Percentiles rank a stretch among this genome's conserved stretches.
These are phyloP conservation scores for Marasmius sp. DNA, from an alignment of 1,284 basidiomycete genomes.

Conservation along the genomic window DNA sequence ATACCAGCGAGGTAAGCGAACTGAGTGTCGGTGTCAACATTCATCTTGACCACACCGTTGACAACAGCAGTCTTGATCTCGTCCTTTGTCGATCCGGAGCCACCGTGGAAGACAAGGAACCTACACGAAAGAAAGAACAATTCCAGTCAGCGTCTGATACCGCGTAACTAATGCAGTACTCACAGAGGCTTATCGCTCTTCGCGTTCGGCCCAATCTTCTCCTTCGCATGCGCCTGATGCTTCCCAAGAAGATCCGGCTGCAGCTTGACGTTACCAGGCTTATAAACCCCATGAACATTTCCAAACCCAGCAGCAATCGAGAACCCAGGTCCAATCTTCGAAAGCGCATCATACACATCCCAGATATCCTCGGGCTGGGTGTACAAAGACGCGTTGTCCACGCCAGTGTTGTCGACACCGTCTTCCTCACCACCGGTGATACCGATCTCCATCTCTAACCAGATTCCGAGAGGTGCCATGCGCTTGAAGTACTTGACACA, in stretches of 20 bases:
- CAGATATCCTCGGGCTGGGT: constrained; percentile 97
- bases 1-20: constrained; percentile 92
- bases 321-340: constrained; percentile 90
- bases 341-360: constrained; percentile 87
- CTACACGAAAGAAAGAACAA: constrained; percentile 34
- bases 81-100: constrained; percentile 95
- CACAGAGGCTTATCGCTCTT: constrained; percentile 73
- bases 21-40: constrained; percentile 93
- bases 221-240: constrained; percentile 83
- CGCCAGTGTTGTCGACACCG: constrained; percentile 94
- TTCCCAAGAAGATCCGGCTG: constrained; percentile 90
- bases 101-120: constrained; percentile 99
- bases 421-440: constrained; percentile 99
- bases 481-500: constrained; percentile 96
- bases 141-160: neutral
- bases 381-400: constrained; percentile 94
- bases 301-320: constrained; percentile 96
- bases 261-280: constrained; percentile 91
- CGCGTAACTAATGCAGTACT: constrained; percentile 28
- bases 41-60: constrained; percentile 97
- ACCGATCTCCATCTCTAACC: constrained; percentile 99
- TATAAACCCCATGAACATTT: constrained; percentile 96
- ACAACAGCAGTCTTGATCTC: constrained; percentile 93
- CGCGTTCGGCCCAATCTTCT: constrained; percentile 68
- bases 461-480: constrained; percentile 90